Conservation (phyloP, 2,329 filamentous ascomycete species). For the Ophiognomonia clavigignenti-juglandacearum region DNA sequence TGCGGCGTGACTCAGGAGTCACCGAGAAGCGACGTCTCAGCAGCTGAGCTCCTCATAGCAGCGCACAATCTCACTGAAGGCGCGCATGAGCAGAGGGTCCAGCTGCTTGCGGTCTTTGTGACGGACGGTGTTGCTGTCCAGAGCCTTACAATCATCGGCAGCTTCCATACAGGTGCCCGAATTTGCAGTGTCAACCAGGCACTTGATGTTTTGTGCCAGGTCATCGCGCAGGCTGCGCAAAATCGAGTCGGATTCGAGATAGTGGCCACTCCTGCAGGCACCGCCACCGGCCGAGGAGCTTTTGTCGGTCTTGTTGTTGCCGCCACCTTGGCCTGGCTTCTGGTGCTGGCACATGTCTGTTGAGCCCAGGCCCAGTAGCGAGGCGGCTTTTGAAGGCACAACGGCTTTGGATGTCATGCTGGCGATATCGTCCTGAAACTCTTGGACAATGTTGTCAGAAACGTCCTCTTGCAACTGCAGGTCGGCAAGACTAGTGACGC, state of each 20-base stretch:
- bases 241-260: conserved; percentile 25
- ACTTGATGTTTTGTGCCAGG: conserved; percentile 44
- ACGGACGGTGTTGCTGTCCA: conserved; percentile 3
- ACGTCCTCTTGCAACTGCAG: conserved; percentile 12
- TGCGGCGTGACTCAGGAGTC: background rate
- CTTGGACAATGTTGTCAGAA: conserved; percentile 9
- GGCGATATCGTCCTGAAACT: conserved; percentile 19
- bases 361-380: conserved; percentile 41
- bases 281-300: background rate
- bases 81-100: conserved; percentile 33
- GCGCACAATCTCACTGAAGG: conserved; percentile 37
- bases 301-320: conserved; percentile 17
- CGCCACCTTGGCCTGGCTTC: conserved; percentile 4
- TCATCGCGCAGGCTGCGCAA: conserved; percentile 44
- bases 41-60: conserved; percentile 30
- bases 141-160: too few relatives aligned
- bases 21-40: background rate
- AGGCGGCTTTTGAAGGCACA: conserved; percentile 49
- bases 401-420: conserved; percentile 19
- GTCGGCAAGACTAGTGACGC: conserved; percentile 17
- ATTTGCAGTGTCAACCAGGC: conserved; percentile 47
- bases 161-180: too few relatives aligned
- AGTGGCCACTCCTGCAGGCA: background rate
- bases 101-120: conserved; percentile 21
- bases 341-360: conserved; percentile 18